phyloP scores from a whole-genome alignment of 805 yeast genomes.

The Priceomyces haplophilus region DNA sequence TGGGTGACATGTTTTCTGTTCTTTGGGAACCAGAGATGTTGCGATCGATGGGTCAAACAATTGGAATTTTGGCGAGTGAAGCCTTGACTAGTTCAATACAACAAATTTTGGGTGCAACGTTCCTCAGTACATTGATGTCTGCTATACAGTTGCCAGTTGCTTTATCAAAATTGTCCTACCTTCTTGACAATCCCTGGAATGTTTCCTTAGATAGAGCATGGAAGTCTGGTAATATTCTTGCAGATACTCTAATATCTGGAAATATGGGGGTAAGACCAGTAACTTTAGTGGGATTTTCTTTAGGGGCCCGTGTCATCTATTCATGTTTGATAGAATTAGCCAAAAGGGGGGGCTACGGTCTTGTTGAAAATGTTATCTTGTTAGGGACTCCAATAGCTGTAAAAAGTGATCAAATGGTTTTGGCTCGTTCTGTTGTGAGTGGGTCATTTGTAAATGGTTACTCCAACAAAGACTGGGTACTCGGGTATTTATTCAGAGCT shows the following conservation, averaged over 20 bases:
- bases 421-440: conserved; percentile 82
- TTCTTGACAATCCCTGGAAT: conserved; percentile 96
- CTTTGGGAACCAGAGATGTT: conserved; percentile 99
- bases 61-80: conserved; percentile 88
- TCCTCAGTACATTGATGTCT: conserved; percentile 85
- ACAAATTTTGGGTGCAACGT: conserved; percentile 89
- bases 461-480: conserved; percentile 91
- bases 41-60: conserved; percentile 93
- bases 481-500: conserved; percentile 92
- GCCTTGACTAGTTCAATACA: conserved; percentile 90
- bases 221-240: conserved; percentile 88
- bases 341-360: conserved; percentile 78
- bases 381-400: conserved; percentile 89
- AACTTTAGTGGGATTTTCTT: conserved; percentile 87
- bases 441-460: conserved; percentile 89
- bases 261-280: conserved; percentile 91
- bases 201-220: conserved; percentile 96
- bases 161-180: conserved; percentile 80
- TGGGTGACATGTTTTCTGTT: conserved; percentile 92
- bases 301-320: conserved; percentile 89
- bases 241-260: conserved; percentile 83
- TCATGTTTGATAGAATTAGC: conserved; percentile 88
- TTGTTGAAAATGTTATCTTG: conserved; percentile 81
- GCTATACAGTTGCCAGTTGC: conserved; percentile 92
- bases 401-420: conserved; percentile 69